These are phyloP conservation scores for Oenanthe sinensis DNA, from an alignment of 129 eudicot species.

Conservation along the genomic window DNA sequence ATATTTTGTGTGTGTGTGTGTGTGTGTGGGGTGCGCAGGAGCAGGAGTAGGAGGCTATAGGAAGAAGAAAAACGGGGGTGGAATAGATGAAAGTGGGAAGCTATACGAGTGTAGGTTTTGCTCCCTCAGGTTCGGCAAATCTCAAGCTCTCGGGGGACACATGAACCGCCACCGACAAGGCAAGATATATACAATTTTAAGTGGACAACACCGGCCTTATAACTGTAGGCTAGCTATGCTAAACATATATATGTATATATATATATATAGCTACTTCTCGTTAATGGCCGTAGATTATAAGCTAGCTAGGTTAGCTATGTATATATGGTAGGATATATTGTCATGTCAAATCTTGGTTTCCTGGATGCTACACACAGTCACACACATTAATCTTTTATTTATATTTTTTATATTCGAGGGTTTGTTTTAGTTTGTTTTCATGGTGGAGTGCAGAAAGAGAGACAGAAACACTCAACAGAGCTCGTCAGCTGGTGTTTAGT, in stretches of 20 bases:
- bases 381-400: neutral
- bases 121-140: conserved; percentile 94
- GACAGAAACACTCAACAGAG: conserved; percentile 90
- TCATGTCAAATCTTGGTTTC: conserved; percentile 36
- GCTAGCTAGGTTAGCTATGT: neutral
- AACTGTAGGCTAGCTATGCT: neutral
- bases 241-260: neutral
- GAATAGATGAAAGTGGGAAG: conserved; percentile 57
- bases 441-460: conserved; percentile 69
- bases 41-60: conserved; percentile 23
- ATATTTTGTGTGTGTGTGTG: neutral
- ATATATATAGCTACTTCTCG: neutral
- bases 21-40: neutral
- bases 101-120: conserved; percentile 99
- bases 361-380: neutral
- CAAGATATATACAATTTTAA: neutral
- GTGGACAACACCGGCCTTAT: neutral
- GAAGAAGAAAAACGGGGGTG: conserved; percentile 73
- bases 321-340: conserved; percentile 10
- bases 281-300: neutral
- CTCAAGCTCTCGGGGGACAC: conserved; percentile 99
- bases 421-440: neutral
- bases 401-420: neutral
- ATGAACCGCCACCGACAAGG: conserved; percentile 99
- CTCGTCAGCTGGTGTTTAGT: conserved; percentile 83